These are phyloP conservation scores for Beta vulgaris DNA, from an alignment of 148 eudicot species.

Conservation along the genomic window DNA sequence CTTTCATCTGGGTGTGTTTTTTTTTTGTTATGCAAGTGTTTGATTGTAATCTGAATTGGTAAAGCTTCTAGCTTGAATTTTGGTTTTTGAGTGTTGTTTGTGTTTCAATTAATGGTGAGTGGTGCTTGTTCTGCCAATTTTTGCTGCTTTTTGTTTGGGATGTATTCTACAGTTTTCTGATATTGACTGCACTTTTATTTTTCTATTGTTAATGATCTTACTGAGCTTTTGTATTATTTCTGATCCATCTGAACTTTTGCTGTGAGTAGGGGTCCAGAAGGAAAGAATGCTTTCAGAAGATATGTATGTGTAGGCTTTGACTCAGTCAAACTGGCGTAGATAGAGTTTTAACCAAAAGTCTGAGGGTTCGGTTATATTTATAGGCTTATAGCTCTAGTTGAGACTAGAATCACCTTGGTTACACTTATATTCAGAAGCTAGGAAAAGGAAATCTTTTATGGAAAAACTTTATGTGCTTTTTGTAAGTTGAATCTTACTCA, in stretches of 20 bases:
- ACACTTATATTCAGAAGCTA: not conserved
- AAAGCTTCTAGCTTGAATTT: conserved; percentile 12
- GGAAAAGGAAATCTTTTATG: not conserved
- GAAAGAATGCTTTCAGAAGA: conserved; percentile 93
- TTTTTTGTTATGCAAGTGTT: conserved; percentile 6
- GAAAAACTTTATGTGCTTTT: not conserved
- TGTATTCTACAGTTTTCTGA: too few species aligned
- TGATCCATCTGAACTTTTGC: not conserved
- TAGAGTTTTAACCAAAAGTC: not conserved
- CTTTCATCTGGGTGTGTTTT: not conserved
- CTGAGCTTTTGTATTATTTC: not conserved
- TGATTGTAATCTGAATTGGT: conserved; percentile 1
- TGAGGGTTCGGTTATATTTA: not conserved
- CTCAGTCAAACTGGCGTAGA: too few species aligned
- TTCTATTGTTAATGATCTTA: not conserved
- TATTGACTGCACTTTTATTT: too few species aligned
- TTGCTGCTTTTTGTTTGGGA: not conserved
- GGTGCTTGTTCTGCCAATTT: not conserved
- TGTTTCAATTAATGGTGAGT: not conserved
- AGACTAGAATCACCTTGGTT: not conserved
- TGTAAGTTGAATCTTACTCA: conserved; percentile 19
- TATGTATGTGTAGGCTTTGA: conserved; percentile 93
- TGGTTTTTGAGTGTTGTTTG: not conserved
- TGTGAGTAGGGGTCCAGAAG: conserved; percentile 83
- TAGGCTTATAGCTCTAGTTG: not conserved